Conservation (phyloP, 2,329 filamentous ascomycete genomes). For the Aphanoascus verrucosus region DNA sequence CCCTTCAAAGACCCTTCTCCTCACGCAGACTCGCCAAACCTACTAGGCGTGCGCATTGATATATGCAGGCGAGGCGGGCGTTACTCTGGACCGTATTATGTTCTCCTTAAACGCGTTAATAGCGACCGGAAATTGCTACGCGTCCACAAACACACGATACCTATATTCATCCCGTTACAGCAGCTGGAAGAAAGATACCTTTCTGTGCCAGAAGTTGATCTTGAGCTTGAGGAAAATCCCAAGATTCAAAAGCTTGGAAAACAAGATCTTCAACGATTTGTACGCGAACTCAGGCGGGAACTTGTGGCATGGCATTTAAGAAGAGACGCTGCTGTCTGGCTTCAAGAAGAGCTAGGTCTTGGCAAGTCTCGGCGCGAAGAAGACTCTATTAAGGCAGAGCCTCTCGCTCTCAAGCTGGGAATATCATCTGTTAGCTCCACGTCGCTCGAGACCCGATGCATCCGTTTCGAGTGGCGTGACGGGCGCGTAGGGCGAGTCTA, state of each 20-base stretch:
- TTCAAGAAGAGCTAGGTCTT: slow-evolving; percentile 27
- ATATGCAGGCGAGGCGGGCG: slow-evolving; percentile 30
- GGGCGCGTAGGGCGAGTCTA: slow-evolving; percentile 36
- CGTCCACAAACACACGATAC: slow-evolving; percentile 38
- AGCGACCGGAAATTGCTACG: slow-evolving; percentile 21
- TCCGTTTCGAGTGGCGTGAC: slow-evolving; percentile 36
- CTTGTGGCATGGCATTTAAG: slow-evolving; percentile 35
- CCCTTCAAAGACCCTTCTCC: slow-evolving; percentile 38
- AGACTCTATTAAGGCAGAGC: background rate
- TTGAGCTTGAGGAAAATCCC: slow-evolving; percentile 13
- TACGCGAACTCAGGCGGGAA: slow-evolving; percentile 32
- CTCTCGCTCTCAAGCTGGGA: slow-evolving; percentile 20
- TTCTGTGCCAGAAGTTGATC: slow-evolving; percentile 17
- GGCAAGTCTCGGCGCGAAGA: slow-evolving; percentile 4
- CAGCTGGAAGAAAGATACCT: slow-evolving; percentile 32
- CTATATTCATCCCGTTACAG: slow-evolving; percentile 33
- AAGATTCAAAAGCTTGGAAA: slow-evolving; percentile 21
- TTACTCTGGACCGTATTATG: slow-evolving; percentile 36
- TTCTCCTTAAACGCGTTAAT: slow-evolving; percentile 27
- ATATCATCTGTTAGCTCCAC: slow-evolving; percentile 29
- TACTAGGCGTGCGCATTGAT: slow-evolving; percentile 36
- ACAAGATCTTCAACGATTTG: slow-evolving; percentile 30
- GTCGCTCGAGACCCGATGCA: slow-evolving; percentile 33
- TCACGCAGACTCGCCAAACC: slow-evolving; percentile 19
- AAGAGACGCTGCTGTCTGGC: slow-evolving; percentile 27